These are phyloP conservation scores for Lathyrus aphaca DNA, from an alignment of 306 rosid species.

Conservation along the genomic window DNA sequence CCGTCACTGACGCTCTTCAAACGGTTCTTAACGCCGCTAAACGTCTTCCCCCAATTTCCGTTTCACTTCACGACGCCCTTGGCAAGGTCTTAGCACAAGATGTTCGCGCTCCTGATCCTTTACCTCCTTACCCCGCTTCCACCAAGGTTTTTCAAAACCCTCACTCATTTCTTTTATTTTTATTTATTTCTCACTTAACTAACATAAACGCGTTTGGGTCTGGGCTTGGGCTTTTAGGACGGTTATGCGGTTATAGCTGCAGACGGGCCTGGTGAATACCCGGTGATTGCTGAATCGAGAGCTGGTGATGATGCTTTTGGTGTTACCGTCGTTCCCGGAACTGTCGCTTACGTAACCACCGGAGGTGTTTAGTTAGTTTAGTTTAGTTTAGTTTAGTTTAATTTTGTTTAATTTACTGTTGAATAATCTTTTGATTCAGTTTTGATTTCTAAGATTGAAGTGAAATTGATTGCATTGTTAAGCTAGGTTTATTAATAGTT, in stretches of 20 bases:
- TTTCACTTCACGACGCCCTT: conserved; percentile 67
- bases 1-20: conserved; percentile 55
- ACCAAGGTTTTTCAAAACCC: conserved; percentile 52
- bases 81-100: conserved; percentile 81
- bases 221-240: conserved; percentile 51
- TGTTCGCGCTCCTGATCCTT: conserved; percentile 65
- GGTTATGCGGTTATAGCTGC: conserved; percentile 89
- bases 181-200: not conserved
- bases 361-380: conserved; percentile 56
- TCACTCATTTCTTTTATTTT: not conserved
- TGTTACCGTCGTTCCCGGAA: conserved; percentile 61
- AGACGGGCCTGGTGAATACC: conserved; percentile 88
- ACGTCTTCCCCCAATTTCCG: conserved; percentile 59
- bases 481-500: conserved; percentile 2
- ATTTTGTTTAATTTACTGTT: too few relatives aligned
- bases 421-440: not conserved
- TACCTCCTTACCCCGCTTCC: conserved; percentile 86
- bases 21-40: conserved; percentile 53
- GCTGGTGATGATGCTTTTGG: conserved; percentile 80
- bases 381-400: too few relatives aligned
- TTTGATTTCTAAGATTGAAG: not conserved
- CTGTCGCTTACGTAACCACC: conserved; percentile 85
- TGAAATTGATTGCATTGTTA: not conserved
- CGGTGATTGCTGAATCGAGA: conserved; percentile 75
- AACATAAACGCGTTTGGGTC: not conserved